Base-by-base conservation (phyloP, 306 rosid species). In the Dalbergia cultrata region DNA sequence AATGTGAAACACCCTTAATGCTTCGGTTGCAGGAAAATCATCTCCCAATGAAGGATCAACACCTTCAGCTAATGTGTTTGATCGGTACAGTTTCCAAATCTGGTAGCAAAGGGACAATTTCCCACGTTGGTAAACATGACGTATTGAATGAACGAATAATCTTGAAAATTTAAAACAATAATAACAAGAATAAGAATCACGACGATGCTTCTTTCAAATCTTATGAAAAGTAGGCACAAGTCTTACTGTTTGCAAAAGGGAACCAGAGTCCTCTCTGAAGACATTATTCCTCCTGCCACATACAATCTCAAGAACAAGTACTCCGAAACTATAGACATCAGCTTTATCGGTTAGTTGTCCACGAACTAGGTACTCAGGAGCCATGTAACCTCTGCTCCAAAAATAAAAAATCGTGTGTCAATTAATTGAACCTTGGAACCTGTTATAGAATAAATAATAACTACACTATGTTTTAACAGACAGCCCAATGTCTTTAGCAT, bases 311-410 rank as follows among this genome's bases (percentile, higher is more conserved):
- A 94, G 88, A 64, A 92, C 91, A 62, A 94, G 77, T 31, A 94
- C 94, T 62, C 98, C 97, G 37, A 74, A 94, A 58, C 98, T 88
- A 78, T 90, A 94, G 1, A 94, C 94, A 45, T 92, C 98, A 50
- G 96, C 97, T 79, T 90, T 94, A 17, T 94, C 97, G 2, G 97
- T 94, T 1, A 94, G 94, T 69, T 94, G 96, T 31, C 98, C 98
- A 79, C 93, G 86, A 80, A 86, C 63, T 26, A 94, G 94, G 89
- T 94, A 94, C 79, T 94, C 98, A 0, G 98, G 97, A 53, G 98
- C 98, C 97, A 94, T 94, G 56, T 94, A 94, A 58, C 98, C 98
- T 67, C 98, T 94, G 67, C 17, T 26, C 41, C 44, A 71, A 33
- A 49, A 49, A 57, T 17, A 3, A 37, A 49, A 72, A 59, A 49